A percentile compares a stretch with the other conserved stretches of the same genome.
Conservation (phyloP, 2,329 filamentous ascomycete species). For the Pestalotiopsis sp. region DNA sequence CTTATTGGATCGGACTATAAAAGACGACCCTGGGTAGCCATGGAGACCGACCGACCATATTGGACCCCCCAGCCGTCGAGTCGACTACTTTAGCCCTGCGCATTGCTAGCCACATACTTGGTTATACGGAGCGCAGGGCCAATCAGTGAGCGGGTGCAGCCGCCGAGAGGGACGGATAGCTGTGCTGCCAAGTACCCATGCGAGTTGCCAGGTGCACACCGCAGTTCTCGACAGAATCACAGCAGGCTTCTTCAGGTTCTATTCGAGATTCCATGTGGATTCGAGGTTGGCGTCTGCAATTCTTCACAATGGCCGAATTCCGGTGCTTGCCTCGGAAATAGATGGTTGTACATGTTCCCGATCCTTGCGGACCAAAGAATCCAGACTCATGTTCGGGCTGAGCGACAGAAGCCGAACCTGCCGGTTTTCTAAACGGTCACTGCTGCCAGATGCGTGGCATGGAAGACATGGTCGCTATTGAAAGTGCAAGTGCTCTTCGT, state of each 20-base stretch:
- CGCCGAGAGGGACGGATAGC: conserved; percentile 19
- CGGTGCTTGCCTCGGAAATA: no score
- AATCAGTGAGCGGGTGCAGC: conserved; percentile 23
- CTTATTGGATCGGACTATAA: conserved; percentile 15
- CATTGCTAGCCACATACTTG: conserved; percentile 11
- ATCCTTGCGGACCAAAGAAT: no score
- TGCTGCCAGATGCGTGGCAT: no score
- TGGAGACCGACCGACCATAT: background rate
- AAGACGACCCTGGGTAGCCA: background rate
- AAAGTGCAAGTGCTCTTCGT: no score
- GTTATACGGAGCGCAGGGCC: conserved; percentile 18
- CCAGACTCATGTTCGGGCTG: no score
- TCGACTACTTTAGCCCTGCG: background rate
- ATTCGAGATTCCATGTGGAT: no score
- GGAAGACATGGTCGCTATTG: no score
- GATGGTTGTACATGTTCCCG: no score
- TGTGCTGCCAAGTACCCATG: conserved; percentile 14
- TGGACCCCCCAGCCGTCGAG: background rate
- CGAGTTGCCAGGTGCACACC: conserved; percentile 9
- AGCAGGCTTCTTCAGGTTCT: background rate
- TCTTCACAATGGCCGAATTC: no score
- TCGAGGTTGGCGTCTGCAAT: no score
- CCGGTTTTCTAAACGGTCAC: no score
- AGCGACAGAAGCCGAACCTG: no score
- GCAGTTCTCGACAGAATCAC: conserved; percentile 16